phyloP scores from a whole-genome alignment of 1,284 basidiomycete genomes.

The Ganoderma meredithae region DNA sequence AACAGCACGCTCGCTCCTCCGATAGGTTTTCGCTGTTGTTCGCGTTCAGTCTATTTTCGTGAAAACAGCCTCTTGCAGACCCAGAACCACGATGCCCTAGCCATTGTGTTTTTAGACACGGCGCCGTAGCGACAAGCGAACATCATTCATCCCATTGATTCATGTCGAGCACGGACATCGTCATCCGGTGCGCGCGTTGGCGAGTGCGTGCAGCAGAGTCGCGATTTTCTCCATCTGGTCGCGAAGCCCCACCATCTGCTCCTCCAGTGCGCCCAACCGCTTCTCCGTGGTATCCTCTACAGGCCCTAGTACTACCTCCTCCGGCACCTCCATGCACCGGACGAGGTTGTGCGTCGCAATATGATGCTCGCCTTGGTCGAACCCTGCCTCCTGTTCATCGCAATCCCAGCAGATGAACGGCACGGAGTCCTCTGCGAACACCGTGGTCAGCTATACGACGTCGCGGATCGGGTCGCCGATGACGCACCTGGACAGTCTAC shows the following conservation, averaged over 20 bases:
- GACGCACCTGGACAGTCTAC: slow-evolving; percentile 35
- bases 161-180: not conserved
- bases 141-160: too few relatives aligned
- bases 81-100: too few relatives aligned
- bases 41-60: too few relatives aligned
- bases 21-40: too few relatives aligned
- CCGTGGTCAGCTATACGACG: not conserved
- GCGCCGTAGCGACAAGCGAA: too few relatives aligned
- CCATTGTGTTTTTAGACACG: too few relatives aligned
- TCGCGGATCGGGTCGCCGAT: not conserved
- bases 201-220: not conserved
- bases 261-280: slow-evolving; percentile 33
- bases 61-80: too few relatives aligned
- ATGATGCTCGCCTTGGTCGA: slow-evolving; percentile 14
- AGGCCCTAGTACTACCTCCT: not conserved
- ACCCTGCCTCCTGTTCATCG: slow-evolving; percentile 26
- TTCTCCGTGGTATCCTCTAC: slow-evolving; percentile 22
- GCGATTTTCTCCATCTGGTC: not conserved
- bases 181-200: not conserved
- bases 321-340: slow-evolving; percentile 26
- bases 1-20: too few relatives aligned
- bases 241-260: slow-evolving; percentile 23
- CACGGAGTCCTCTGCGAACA: slow-evolving; percentile 12
- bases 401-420: slow-evolving; percentile 33
- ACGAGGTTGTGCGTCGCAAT: slow-evolving; percentile 34